A percentile compares a stretch with the other conserved stretches of the same genome.
Evolutionary conservation across 331 rosid genomes (phyloP).

Genomic region (Saraca asoca): DNA sequence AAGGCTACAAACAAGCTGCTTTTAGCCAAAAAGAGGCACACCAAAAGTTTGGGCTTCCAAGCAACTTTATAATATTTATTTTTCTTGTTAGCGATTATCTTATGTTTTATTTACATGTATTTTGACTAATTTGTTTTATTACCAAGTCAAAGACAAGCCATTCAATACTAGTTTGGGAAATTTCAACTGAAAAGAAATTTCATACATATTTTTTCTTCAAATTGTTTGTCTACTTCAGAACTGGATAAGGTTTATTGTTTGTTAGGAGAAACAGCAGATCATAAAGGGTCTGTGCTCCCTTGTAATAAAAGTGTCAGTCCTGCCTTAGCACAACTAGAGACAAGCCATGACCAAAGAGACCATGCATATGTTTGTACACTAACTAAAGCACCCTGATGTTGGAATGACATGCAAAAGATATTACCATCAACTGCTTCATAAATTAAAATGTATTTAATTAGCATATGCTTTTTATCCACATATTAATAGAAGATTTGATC

Average conservation of each 20-base stretch:
- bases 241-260: constrained; percentile 19
- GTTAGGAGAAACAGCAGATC: constrained; percentile 5
- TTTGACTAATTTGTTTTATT: too few species aligned
- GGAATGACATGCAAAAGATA: background rate
- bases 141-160: too few species aligned
- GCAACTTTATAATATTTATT: too few species aligned
- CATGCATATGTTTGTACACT: constrained; percentile 2
- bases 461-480: constrained; percentile 10
- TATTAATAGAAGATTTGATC: constrained; percentile 26
- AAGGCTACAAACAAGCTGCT: too few species aligned
- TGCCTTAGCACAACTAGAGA: background rate
- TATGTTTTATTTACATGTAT: too few species aligned
- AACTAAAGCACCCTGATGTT: background rate
- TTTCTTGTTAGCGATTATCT: too few species aligned
- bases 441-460: constrained; percentile 10
- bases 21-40: too few species aligned
- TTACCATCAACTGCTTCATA: constrained; percentile 1
- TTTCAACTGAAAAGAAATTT: background rate
- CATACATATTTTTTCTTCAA: background rate
- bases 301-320: background rate
- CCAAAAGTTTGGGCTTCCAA: too few species aligned
- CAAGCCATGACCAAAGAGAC: constrained; percentile 6
- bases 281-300: constrained; percentile 2
- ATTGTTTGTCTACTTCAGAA: constrained; percentile 3
- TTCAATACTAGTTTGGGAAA: too few species aligned